Conservation (phyloP, 768 basidiomycete species). For the Chlorophyllum brunneum region DNA sequence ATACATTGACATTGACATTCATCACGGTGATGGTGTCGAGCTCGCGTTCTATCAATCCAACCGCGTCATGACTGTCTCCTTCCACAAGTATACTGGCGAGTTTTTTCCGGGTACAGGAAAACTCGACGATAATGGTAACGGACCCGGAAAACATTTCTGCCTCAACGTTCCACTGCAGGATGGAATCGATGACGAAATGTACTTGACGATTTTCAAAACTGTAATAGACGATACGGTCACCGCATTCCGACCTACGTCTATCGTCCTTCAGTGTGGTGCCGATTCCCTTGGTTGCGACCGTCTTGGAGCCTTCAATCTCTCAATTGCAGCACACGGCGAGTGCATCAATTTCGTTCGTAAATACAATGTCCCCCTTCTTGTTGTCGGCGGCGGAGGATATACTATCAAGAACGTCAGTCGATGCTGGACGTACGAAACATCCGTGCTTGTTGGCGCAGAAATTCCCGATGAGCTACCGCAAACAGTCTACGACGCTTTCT, state of each 20-base stretch:
- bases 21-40: constrained; percentile 98
- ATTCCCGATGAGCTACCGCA: constrained; percentile 85
- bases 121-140: constrained; percentile 85
- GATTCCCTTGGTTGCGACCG: constrained; percentile 95
- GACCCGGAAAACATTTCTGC: constrained; percentile 90
- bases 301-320: constrained; percentile 95
- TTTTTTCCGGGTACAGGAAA: constrained; percentile 99
- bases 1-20: constrained; percentile 99
- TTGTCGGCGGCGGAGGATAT: constrained; percentile 95
- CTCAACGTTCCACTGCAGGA: constrained; percentile 94
- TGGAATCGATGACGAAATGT: constrained; percentile 97
- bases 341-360: constrained; percentile 96
- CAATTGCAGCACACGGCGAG: constrained; percentile 96
- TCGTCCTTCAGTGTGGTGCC: constrained; percentile 96
- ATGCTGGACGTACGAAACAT: constrained; percentile 99
- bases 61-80: constrained; percentile 98
- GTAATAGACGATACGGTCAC: constrained; percentile 93
- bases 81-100: constrained; percentile 98
- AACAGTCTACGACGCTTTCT: constrained; percentile 91
- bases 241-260: constrained; percentile 82
- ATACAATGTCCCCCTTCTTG: constrained; percentile 86
- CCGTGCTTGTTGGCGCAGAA: constrained; percentile 78
- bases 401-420: constrained; percentile 95
- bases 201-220: constrained; percentile 91
- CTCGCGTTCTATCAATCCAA: constrained; percentile 97